Conservation (phyloP, 148 eudicot genomes). For the Diospyros kaki region DNA sequence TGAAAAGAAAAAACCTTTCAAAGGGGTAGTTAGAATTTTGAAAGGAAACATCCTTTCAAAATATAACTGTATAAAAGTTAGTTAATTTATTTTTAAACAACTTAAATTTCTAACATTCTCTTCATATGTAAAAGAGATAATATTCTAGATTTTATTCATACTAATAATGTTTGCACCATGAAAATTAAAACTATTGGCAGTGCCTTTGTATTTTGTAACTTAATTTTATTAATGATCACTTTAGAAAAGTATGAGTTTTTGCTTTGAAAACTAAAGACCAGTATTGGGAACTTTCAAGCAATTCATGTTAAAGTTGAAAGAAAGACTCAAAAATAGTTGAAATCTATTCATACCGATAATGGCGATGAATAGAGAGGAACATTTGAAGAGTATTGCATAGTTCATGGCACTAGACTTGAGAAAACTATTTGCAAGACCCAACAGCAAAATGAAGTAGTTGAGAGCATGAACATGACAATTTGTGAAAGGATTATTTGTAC, state of each 20-base stretch:
- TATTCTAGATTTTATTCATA: too few species aligned
- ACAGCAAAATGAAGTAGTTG: neutral
- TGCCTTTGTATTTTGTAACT: conserved; percentile 14
- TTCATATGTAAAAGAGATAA: too few species aligned
- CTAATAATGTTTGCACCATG: too few species aligned
- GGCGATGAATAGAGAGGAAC: neutral
- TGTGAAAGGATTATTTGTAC: neutral
- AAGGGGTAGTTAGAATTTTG: too few species aligned
- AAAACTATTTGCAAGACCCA: neutral
- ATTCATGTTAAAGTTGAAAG: conserved; percentile 14
- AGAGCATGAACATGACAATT: neutral
- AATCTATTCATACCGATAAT: conserved; percentile 2
- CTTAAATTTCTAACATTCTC: too few species aligned
- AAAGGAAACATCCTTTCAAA: too few species aligned
- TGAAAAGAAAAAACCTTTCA: too few species aligned
- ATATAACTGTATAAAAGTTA: too few species aligned
- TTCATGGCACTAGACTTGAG: neutral
- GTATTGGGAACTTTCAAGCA: conserved; percentile 6
- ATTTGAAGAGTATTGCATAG: neutral
- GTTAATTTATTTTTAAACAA: too few species aligned
- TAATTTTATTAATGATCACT: conserved; percentile 15
- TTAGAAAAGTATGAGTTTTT: conserved; percentile 12
- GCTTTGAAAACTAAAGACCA: conserved; percentile 10
- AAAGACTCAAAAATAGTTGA: neutral
- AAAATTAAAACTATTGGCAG: neutral